These are phyloP conservation scores for Thelephora aurantiotincta DNA, from an alignment of 768 basidiomycete genomes.

Conservation along the genomic window DNA sequence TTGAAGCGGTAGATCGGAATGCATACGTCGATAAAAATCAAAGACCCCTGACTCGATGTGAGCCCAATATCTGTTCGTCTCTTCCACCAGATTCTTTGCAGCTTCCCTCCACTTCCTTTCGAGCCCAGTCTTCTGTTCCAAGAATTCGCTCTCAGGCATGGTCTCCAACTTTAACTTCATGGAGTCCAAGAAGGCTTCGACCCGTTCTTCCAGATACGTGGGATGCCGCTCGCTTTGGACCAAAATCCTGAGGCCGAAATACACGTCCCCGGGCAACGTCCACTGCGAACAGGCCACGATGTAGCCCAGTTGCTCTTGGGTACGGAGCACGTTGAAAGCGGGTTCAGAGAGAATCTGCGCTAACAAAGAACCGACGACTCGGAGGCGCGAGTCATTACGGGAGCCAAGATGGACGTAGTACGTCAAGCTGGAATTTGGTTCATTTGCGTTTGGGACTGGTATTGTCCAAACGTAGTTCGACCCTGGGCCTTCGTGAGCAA, in stretches of 20 bases:
- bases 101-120: constrained; percentile 75
- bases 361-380: constrained; percentile 59
- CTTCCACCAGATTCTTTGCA: constrained; percentile 80
- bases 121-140: constrained; percentile 63
- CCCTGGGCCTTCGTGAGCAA: constrained; percentile 13
- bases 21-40: constrained; percentile 78
- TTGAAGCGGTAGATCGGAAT: not conserved
- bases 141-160: constrained; percentile 63
- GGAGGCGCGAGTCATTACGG: constrained; percentile 41
- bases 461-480: constrained; percentile 55
- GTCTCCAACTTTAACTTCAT: constrained; percentile 55
- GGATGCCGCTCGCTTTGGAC: constrained; percentile 82
- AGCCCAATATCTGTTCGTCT: constrained; percentile 50
- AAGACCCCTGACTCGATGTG: constrained; percentile 69
- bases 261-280: constrained; percentile 42
- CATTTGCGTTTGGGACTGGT: constrained; percentile 66
- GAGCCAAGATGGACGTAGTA: constrained; percentile 79
- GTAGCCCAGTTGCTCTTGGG: constrained; percentile 93
- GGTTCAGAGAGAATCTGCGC: constrained; percentile 84
- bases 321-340: constrained; percentile 80
- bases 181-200: constrained; percentile 73
- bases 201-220: constrained; percentile 69
- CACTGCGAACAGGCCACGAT: constrained; percentile 55
- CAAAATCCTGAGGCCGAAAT: constrained; percentile 56
- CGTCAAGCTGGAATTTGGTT: constrained; percentile 76